Conservation (phyloP, 2,329 filamentous ascomycete species). For the Xylariaceae sp. region DNA sequence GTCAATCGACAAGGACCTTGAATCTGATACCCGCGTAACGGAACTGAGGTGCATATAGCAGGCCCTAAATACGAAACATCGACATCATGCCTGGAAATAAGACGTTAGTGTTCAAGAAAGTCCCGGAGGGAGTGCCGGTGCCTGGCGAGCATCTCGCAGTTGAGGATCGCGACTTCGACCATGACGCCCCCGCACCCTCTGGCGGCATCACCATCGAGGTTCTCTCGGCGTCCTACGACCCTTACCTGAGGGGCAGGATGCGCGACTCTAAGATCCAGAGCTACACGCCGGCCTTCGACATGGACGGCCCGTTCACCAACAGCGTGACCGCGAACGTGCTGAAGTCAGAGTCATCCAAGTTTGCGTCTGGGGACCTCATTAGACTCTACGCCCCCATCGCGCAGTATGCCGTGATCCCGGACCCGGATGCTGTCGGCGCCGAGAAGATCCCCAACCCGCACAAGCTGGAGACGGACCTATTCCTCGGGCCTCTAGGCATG, state of each 20-base stretch:
- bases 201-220: conserved; percentile 62
- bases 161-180: conserved; percentile 59
- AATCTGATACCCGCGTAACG: no score
- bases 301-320: conserved; percentile 59
- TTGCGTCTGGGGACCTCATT: conserved; percentile 55
- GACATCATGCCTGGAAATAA: conserved; percentile 50
- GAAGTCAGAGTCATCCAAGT: neutral
- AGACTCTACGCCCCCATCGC: conserved; percentile 50
- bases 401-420: conserved; percentile 57
- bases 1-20: no score
- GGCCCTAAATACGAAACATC: no score
- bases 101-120: conserved; percentile 60
- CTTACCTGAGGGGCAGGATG: conserved; percentile 70
- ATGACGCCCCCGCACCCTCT: conserved; percentile 46
- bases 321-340: conserved; percentile 41
- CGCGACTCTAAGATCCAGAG: conserved; percentile 53
- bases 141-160: conserved; percentile 60
- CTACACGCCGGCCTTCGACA: conserved; percentile 56
- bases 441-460: conserved; percentile 60
- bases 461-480: conserved; percentile 56
- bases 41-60: no score
- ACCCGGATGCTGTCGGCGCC: conserved; percentile 39
- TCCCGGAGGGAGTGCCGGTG: conserved; percentile 59
- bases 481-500: conserved; percentile 70
- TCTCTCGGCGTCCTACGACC: conserved; percentile 66